These are phyloP conservation scores for Candida mattraensis DNA, from an alignment of 805 yeast species.

Conservation along the genomic window DNA sequence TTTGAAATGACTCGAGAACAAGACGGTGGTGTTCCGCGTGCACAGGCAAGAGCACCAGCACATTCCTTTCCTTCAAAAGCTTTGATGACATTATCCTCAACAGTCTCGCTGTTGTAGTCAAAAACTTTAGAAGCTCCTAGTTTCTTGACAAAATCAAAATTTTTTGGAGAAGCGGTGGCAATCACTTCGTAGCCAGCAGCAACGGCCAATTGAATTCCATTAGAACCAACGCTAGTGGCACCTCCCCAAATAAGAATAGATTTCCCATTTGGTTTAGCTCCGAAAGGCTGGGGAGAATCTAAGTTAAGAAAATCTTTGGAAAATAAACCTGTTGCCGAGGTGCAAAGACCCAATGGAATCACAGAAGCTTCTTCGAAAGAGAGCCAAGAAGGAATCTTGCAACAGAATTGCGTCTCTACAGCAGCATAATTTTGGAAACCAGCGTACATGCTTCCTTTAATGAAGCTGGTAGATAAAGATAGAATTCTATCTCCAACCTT, in stretches of 20 bases:
- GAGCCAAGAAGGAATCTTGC: slow-evolving; percentile 6
- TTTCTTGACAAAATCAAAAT: slow-evolving; percentile 6
- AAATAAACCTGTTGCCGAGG: slow-evolving; percentile 10
- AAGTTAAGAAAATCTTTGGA: slow-evolving; percentile 2
- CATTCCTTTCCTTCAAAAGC: slow-evolving; percentile 6
- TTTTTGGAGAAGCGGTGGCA: slow-evolving; percentile 12
- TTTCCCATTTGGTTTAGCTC: slow-evolving; percentile 3
- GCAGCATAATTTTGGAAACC: slow-evolving; percentile 9
- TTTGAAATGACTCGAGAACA: background rate
- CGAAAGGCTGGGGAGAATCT: slow-evolving; percentile 1
- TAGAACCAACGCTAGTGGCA: slow-evolving; percentile 12
- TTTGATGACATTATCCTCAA: slow-evolving; percentile 4
- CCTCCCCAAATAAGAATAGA: slow-evolving; percentile 15
- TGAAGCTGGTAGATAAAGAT: slow-evolving; percentile 1
- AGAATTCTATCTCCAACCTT: slow-evolving; percentile 14
- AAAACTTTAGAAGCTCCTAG: slow-evolving; percentile 14
- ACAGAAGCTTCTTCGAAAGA: slow-evolving; percentile 10
- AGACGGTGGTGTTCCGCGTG: slow-evolving; percentile 27
- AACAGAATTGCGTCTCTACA: background rate
- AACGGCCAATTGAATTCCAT: slow-evolving; percentile 13
- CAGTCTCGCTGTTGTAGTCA: slow-evolving; percentile 10
- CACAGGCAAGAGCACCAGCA: slow-evolving; percentile 10
- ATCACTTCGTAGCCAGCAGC: slow-evolving; percentile 17
- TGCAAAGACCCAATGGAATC: slow-evolving; percentile 5
- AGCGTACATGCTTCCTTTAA: background rate